Base-by-base conservation (phyloP, 306 rosid species). In the Quillaja saponaria region DNA sequence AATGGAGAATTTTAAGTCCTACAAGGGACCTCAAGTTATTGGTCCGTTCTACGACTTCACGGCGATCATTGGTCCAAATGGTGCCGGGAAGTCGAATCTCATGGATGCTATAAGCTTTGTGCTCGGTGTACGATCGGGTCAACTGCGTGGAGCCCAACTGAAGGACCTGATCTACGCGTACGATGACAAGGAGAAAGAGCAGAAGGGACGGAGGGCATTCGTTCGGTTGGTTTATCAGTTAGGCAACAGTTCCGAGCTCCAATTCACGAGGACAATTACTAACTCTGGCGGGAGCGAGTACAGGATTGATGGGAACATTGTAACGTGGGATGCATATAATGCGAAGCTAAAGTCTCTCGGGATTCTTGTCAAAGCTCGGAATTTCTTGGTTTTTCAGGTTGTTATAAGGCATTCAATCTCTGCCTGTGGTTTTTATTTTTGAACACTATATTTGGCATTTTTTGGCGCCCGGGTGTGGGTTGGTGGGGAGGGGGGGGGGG, bases 71-170 rank as follows among this genome's bases (percentile, higher is more conserved):
- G 99, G 99, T 10, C 99, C 99, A 57, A 94, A 94, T 49, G 99
- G 99, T 3, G 78, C 99, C 37, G 99, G 99, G 16, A 94, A 94
- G 63, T 94, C 99, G 14, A 94, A 94, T 69, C 99, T 94, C 51
- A 94, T 94, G 99, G 99, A 94, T 67, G 99, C 99, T 7, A 92
- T 94, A 19, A 94, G 99, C 78, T 94, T 94, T 78, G 99, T 94
- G 14, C 95, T 94, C 10, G 99, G 99, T 7, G 96, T 94, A n/a
- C 77, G 95, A 63, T 70, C 95, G 10, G 97, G 96, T 10, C 96
- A 94, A 45, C 90, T 94, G 25, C 99, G 99, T n/a, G 99, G 99
- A 13, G 90, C 99, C 2, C 97, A 94, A 45, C 72, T 94, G 45
- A 89, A 85, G 84, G 99, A 94, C 76, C 81, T 94, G 63, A 94